Conservation (phyloP, 176 grass and related monocot species). For the Typha latifolia region DNA sequence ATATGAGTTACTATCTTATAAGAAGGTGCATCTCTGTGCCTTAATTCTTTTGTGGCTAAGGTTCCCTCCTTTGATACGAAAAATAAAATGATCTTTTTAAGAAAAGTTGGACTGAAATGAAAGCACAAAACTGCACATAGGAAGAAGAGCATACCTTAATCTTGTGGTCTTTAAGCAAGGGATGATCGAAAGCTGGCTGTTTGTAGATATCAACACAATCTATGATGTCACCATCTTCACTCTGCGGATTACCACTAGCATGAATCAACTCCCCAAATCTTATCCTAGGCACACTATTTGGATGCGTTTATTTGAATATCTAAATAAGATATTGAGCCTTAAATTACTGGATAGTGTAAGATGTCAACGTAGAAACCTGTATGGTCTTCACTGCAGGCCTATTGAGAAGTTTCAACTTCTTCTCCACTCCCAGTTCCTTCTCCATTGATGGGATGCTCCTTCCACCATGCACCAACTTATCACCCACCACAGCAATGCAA, state of each 20-base stretch:
- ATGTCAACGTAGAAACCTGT: not conserved
- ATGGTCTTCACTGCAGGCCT: conserved; percentile 6
- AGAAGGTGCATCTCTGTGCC: too few species aligned
- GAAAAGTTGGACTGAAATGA: too few species aligned
- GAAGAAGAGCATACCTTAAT: not conserved
- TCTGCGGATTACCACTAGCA: not conserved
- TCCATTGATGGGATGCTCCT: not conserved
- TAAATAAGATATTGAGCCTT: not conserved
- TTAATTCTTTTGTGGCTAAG: too few species aligned
- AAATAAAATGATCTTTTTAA: too few species aligned
- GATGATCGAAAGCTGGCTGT: not conserved
- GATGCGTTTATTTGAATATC: not conserved
- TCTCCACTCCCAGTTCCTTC: not conserved
- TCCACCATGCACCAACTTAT: not conserved
- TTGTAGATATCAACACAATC: conserved; percentile 1
- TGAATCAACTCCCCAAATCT: not conserved
- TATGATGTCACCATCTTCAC: not conserved
- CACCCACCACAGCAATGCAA: not conserved
- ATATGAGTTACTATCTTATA: too few species aligned
- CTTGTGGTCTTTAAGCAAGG: not conserved
- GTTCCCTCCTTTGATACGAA: too few species aligned
- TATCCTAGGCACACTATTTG: too few species aligned
- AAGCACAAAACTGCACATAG: not conserved
- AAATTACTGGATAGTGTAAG: too few species aligned
- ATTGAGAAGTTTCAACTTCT: conserved; percentile 4